Percentiles rank a stretch among this genome's conserved stretches.
Evolutionary conservation across 257 asterid genomes (phyloP).

Genomic region (Lavandula angustifolia): DNA sequence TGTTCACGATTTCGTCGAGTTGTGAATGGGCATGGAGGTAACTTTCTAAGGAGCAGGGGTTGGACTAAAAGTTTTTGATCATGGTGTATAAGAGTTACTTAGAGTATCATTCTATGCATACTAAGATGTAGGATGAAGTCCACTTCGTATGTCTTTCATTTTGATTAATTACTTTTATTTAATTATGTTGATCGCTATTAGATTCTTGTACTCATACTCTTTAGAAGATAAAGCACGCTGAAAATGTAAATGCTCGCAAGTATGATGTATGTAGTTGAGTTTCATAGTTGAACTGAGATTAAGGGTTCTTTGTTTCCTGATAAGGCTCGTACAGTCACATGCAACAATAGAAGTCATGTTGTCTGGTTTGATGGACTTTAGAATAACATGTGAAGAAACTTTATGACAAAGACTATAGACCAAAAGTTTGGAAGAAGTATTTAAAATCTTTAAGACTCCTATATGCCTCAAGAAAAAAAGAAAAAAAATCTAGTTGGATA

Average conservation of each 20-base stretch:
- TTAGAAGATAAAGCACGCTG: conserved; percentile 4
- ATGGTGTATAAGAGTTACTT: conserved; percentile 8
- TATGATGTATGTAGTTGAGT: conserved; percentile 3
- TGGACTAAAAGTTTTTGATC: neutral
- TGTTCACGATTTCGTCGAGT: neutral
- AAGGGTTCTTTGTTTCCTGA: conserved; percentile 20
- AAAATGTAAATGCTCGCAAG: neutral
- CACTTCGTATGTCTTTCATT: neutral
- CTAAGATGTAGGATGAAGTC: conserved; percentile 24
- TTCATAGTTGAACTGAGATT: neutral
- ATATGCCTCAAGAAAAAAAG: too few species aligned
- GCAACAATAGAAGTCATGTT: neutral
- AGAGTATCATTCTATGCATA: neutral
- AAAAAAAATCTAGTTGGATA: too few species aligned
- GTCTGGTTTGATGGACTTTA: too few species aligned
- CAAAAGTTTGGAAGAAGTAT: too few species aligned
- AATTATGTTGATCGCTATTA: conserved; percentile 5
- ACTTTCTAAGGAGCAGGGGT: conserved; percentile 22
- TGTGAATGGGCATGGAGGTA: neutral
- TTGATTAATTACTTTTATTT: neutral
- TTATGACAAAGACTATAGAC: too few species aligned
- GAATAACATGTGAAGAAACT: too few species aligned
- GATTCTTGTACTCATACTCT: neutral
- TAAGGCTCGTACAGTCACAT: conserved; percentile 1
- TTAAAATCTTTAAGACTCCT: too few species aligned